Conservation (phyloP, 139 green algal species). For the Haematococcus lacustris region DNA sequence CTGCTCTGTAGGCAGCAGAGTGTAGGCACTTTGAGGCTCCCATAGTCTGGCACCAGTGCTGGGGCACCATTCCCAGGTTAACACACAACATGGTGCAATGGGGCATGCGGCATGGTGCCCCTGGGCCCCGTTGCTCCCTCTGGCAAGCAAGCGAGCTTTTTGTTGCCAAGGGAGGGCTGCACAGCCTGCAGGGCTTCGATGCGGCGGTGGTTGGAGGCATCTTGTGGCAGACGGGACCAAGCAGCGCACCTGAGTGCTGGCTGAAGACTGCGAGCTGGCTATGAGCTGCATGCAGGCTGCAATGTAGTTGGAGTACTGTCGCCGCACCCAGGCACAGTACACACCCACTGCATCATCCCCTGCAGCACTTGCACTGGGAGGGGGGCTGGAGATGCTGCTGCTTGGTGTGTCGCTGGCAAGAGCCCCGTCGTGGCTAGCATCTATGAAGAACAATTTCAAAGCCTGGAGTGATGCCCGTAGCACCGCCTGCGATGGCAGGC, state of each 20-base stretch:
- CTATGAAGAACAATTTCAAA: slow-evolving; percentile 53
- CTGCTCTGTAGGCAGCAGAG: too few relatives aligned
- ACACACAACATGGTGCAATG: too few relatives aligned
- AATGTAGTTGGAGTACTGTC: slow-evolving; percentile 37
- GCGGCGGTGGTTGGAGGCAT: too few relatives aligned
- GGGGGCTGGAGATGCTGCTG: neutral
- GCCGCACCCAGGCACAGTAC: slow-evolving; percentile 31
- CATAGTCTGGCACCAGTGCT: too few relatives aligned
- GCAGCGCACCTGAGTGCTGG: slow-evolving; percentile 37
- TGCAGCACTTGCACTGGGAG: neutral
- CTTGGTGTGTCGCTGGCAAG: neutral
- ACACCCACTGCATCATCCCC: slow-evolving; percentile 4
- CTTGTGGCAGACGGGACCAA: too few relatives aligned
- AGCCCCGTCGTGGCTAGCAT: slow-evolving; percentile 20
- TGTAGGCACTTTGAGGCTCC: too few relatives aligned
- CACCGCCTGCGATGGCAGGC: neutral
- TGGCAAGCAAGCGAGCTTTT: too few relatives aligned
- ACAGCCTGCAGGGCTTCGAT: neutral
- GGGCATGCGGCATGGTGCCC: too few relatives aligned
- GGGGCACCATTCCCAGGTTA: too few relatives aligned
- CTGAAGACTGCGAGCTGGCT: neutral
- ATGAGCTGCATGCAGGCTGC: slow-evolving; percentile 24
- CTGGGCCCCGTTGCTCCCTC: too few relatives aligned
- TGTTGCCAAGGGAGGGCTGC: neutral
- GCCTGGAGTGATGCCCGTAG: slow-evolving; percentile 20